Evolutionary conservation across 352 stramenopile genomes (phyloP).

Genomic region (Pythium dissimile): DNA sequence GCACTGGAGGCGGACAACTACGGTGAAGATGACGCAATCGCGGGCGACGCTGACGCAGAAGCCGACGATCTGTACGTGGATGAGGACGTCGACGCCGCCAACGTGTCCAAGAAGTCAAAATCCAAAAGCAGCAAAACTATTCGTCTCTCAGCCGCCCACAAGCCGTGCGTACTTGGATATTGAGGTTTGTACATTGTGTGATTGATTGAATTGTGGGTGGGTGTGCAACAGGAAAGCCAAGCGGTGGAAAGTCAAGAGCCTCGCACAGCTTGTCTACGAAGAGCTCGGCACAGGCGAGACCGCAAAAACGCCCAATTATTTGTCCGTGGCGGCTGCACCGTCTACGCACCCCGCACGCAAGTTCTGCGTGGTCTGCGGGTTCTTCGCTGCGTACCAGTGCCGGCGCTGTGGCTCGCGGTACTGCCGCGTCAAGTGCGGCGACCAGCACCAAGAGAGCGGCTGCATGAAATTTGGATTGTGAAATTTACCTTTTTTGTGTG

Average conservation of each 20-base stretch:
- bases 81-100: slow-evolving; percentile 38
- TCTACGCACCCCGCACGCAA: slow-evolving; percentile 57
- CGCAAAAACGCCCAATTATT: slow-evolving; percentile 46
- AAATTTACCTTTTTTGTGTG: slow-evolving; percentile 3
- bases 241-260: slow-evolving; percentile 84
- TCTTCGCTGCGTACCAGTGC: slow-evolving; percentile 78
- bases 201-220: background rate
- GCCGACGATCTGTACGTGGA: slow-evolving; percentile 74
- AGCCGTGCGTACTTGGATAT: too few relatives aligned
- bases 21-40: slow-evolving; percentile 45
- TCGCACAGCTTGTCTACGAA: slow-evolving; percentile 86
- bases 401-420: slow-evolving; percentile 73
- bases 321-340: slow-evolving; percentile 60
- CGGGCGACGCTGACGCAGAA: slow-evolving; percentile 35
- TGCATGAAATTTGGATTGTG: slow-evolving; percentile 89
- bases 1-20: slow-evolving; percentile 90
- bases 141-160: background rate
- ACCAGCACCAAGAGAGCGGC: slow-evolving; percentile 88
- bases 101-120: slow-evolving; percentile 34
- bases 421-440: slow-evolving; percentile 78
- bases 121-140: slow-evolving; percentile 23
- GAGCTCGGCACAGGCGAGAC: slow-evolving; percentile 30
- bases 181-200: slow-evolving; percentile 8
- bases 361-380: slow-evolving; percentile 87
- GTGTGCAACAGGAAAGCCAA: slow-evolving; percentile 7